Evolutionary conservation across 1,139 yeast species (phyloP), one percentile per base, ranked within the genome.

Genomic region (Saccharomyces hybrid): DNA sequence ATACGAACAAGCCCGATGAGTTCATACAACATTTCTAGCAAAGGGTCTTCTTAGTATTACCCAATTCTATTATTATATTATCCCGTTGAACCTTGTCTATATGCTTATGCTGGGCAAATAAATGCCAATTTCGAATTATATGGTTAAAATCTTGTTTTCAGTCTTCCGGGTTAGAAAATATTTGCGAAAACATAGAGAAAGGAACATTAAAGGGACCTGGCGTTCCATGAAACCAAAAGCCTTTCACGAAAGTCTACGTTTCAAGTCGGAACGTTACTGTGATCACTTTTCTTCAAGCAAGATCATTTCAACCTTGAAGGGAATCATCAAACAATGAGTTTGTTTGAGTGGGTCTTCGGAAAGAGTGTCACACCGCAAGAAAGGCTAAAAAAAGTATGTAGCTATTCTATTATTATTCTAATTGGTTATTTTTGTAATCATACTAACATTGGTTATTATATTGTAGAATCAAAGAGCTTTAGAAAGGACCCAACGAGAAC

Each of bases 261-360:
- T 38, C 26, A 16, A 32, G 44, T 16, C 19, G n/a, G 7, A 38
- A 16, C 21, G 44, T 16, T 9, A 4, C 24, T 16, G 44, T 16
- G n/a, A 16, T 24, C 5, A 16, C 6, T 38, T 16, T 11, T 14
- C 12, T 16, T 11, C 24, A 16, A 16, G 21, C n/a, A 21, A 14
- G n/a, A 16, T 38, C 11, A 12, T 16, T 38, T 38, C 5, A 38
- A 12, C 24, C 24, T 16, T 38, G 12, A 19, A 8, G 24, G 8
- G 21, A 16, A 46, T 14, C 48, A 24, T 24, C 27, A 24, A 46
- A 47, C 41, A 44, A 80, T 80, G 83, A 84, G 80, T 64, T 73
- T 90, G 64, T 80, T 91, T 63, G 96, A 90, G 68, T 93, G 98
- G 98, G 90, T 89, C 28, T 93, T 93, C 73, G 99, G 99, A 14